Evolutionary conservation across 345 rosid genomes (phyloP).

Genomic region (Eucalyptus microcorys): DNA sequence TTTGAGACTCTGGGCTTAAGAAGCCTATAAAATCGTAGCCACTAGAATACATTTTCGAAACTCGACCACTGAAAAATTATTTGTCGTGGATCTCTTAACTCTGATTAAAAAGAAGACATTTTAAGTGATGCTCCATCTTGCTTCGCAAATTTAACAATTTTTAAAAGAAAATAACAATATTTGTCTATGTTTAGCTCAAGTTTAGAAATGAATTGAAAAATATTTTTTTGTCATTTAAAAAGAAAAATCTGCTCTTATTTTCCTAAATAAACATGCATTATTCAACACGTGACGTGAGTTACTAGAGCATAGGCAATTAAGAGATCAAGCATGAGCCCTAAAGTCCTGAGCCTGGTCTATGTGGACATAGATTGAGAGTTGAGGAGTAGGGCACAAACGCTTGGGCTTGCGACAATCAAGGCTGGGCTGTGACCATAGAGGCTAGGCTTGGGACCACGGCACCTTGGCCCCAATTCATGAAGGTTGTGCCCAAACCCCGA

Average conservation of each 20-base stretch:
- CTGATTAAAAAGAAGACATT: not conserved
- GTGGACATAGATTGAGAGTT: not conserved
- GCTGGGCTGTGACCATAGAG: not conserved
- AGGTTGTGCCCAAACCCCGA: not conserved
- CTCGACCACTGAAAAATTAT: not conserved
- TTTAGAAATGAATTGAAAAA: not conserved
- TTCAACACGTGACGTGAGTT: fast-evolving
- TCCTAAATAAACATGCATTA: not conserved
- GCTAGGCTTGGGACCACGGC: not conserved
- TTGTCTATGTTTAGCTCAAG: not conserved
- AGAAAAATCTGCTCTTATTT: not conserved
- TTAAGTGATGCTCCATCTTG: not conserved
- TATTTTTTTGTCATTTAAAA: not conserved
- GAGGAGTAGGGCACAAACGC: not conserved
- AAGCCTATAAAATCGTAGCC: not conserved
- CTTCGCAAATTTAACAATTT: not conserved
- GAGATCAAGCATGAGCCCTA: fast-evolving
- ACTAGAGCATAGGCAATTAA: not conserved
- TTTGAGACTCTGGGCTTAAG: not conserved
- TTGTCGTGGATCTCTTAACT: not conserved
- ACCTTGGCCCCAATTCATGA: not conserved
- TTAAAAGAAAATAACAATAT: not conserved
- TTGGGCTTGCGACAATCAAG: not conserved
- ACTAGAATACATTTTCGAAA: not conserved
- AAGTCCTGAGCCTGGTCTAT: fast-evolving